These are phyloP conservation scores for Plasmodium yoelii DNA, from an alignment of 169 alveolate species.

Conservation along the genomic window DNA sequence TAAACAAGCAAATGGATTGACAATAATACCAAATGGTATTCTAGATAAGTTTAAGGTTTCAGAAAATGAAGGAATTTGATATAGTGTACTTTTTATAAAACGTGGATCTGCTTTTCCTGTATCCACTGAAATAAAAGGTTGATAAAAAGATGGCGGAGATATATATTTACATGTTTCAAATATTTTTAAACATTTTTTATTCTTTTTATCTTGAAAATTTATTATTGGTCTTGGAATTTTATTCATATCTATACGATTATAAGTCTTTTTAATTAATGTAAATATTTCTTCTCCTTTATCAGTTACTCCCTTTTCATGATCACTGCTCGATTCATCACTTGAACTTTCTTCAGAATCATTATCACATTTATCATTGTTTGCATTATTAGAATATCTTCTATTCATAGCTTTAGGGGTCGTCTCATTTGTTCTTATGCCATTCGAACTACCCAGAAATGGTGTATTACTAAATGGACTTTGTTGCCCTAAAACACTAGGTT, in stretches of 20 bases:
- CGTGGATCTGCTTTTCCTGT: slow-evolving; percentile 78
- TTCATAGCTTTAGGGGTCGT: not conserved
- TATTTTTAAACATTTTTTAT: slow-evolving; percentile 31
- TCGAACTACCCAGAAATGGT: too few species aligned
- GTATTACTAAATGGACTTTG: too few species aligned
- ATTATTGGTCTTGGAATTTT: slow-evolving; percentile 69
- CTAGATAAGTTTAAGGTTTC: slow-evolving; percentile 77
- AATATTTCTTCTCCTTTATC: slow-evolving; percentile 65
- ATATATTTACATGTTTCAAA: slow-evolving; percentile 73
- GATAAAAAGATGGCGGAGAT: slow-evolving; percentile 68
- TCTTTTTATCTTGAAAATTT: slow-evolving; percentile 42
- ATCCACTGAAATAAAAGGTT: slow-evolving; percentile 75
- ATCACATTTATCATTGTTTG: slow-evolving; percentile 3
- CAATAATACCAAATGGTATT: slow-evolving; percentile 83
- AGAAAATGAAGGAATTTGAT: slow-evolving; percentile 81
- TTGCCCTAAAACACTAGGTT: too few species aligned
- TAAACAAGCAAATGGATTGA: slow-evolving; percentile 84
- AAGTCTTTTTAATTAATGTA: slow-evolving; percentile 56
- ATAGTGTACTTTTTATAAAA: slow-evolving; percentile 78
- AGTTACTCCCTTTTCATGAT: slow-evolving; percentile 29
- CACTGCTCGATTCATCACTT: slow-evolving; percentile 53
- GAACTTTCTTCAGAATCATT: slow-evolving; percentile 58
- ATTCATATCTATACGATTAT: slow-evolving; percentile 66
- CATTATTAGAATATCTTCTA: not conserved
- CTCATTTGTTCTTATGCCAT: not conserved